phyloP scores from a whole-genome alignment of 2,329 filamentous ascomycete genomes.

The Curvularia sp. region DNA sequence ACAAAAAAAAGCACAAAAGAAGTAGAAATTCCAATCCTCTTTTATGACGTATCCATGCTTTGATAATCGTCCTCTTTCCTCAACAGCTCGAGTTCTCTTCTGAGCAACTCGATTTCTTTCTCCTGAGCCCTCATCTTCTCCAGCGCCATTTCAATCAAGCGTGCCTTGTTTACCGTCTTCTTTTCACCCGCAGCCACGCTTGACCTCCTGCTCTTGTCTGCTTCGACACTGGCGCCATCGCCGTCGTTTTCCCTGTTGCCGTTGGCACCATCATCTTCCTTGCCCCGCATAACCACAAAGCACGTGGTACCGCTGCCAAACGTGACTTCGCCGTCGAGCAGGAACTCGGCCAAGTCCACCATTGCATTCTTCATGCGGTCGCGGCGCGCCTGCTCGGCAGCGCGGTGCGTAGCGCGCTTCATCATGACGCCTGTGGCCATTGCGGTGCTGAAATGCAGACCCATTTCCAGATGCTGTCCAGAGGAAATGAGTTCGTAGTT shows the following conservation, averaged over 20 bases:
- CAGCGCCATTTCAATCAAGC: slow-evolving; percentile 42
- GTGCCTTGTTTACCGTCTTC: slow-evolving; percentile 42
- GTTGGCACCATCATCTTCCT: slow-evolving; percentile 16
- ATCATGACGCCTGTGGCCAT: slow-evolving; percentile 46
- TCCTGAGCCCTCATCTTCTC: slow-evolving; percentile 44
- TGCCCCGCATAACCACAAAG: slow-evolving; percentile 39
- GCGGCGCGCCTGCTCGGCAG: slow-evolving; percentile 43
- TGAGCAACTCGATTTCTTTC: slow-evolving; percentile 38
- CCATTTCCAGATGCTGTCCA: slow-evolving; percentile 43
- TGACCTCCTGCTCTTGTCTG: neutral
- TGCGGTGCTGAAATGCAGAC: slow-evolving; percentile 42
- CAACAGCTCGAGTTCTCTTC: slow-evolving; percentile 35
- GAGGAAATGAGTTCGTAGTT: slow-evolving; percentile 43
- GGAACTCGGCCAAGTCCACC: slow-evolving; percentile 40
- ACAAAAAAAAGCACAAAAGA: no score
- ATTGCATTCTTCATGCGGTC: slow-evolving; percentile 45
- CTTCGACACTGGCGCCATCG: slow-evolving; percentile 1
- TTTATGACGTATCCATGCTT: slow-evolving; percentile 35
- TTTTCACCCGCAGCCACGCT: slow-evolving; percentile 29
- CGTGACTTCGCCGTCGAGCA: slow-evolving; percentile 43
- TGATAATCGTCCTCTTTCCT: slow-evolving; percentile 18
- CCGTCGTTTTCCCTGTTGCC: slow-evolving; percentile 13
- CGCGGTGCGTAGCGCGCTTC: slow-evolving; percentile 43
- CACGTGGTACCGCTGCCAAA: slow-evolving; percentile 43
- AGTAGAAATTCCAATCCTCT: neutral